A percentile compares a stretch with the other conserved stretches of the same genome.
These are phyloP conservation scores for Linnemannia zychae DNA, from an alignment of 192 early-diverging fungal genomes.

Conservation along the genomic window DNA sequence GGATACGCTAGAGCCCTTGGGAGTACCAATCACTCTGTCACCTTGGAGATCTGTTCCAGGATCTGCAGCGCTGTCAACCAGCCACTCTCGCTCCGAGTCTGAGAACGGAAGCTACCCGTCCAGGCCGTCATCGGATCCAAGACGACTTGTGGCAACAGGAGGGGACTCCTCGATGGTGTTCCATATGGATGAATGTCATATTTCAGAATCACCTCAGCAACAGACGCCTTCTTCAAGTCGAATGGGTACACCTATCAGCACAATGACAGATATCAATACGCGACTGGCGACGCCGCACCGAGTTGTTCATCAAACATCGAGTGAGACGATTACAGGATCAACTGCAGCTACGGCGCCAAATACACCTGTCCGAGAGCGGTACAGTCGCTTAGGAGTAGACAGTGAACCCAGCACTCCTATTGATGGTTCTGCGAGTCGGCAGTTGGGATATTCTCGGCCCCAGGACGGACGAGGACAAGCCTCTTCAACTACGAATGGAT, in stretches of 20 bases:
- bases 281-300: neutral
- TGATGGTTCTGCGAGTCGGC: neutral
- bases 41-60: conserved; percentile 48
- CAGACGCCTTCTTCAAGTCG: conserved; percentile 23
- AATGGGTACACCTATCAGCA: neutral
- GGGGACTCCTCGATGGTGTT: conserved; percentile 52
- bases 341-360: conserved; percentile 24
- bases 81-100: conserved; percentile 49
- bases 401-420: conserved; percentile 28
- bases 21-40: conserved; percentile 43
- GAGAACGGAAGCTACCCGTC: conserved; percentile 22
- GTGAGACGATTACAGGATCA: conserved; percentile 11
- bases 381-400: conserved; percentile 7
- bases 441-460: neutral
- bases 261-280: conserved; percentile 12
- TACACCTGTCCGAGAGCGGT: conserved; percentile 19
- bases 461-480: conserved; percentile 6
- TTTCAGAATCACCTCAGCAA: conserved; percentile 20
- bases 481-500: neutral
- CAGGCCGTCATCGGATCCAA: neutral
- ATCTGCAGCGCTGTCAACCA: conserved; percentile 33
- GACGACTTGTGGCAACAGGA: conserved; percentile 10
- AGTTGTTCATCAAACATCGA: neutral
- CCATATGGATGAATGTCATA: conserved; percentile 46
- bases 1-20: conserved; percentile 35